These are phyloP conservation scores for Thielaviopsis populi DNA, from an alignment of 2,329 filamentous ascomycete genomes.

Conservation along the genomic window DNA sequence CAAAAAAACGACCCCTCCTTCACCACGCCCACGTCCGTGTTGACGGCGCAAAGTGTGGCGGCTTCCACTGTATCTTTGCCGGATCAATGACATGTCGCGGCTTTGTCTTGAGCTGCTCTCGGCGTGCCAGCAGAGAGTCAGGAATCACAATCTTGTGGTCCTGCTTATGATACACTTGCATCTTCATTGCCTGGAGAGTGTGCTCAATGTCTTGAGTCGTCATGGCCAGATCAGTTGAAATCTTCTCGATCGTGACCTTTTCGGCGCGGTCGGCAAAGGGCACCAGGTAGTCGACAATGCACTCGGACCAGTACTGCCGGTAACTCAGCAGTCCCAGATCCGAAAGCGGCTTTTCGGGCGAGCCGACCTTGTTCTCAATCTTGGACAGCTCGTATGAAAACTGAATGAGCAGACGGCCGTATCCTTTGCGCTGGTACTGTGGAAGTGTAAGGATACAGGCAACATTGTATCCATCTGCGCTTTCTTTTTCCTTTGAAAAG, in stretches of 20 bases:
- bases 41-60: slow-evolving; percentile 81
- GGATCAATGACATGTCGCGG: slow-evolving; percentile 64
- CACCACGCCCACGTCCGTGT: slow-evolving; percentile 93
- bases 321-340: slow-evolving; percentile 89
- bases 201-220: slow-evolving; percentile 95
- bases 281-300: slow-evolving; percentile 74
- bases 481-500: slow-evolving; percentile 97
- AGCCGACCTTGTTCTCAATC: slow-evolving; percentile 87
- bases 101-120: slow-evolving; percentile 69
- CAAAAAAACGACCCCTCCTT: background rate
- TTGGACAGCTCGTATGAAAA: slow-evolving; percentile 96
- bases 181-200: slow-evolving; percentile 82
- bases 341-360: slow-evolving; percentile 88
- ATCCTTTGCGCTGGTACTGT: slow-evolving; percentile 90
- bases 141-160: slow-evolving; percentile 93
- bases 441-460: slow-evolving; percentile 94
- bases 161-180: slow-evolving; percentile 91
- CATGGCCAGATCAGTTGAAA: slow-evolving; percentile 73
- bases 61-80: slow-evolving; percentile 78
- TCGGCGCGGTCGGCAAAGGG: slow-evolving; percentile 52
- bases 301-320: slow-evolving; percentile 94
- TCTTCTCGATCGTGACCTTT: slow-evolving; percentile 69
- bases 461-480: slow-evolving; percentile 90
- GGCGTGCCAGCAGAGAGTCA: slow-evolving; percentile 62
- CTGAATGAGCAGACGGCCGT: slow-evolving; percentile 82